phyloP scores from a whole-genome alignment of 192 early-diverging fungal genomes.

The Rhizophagus sp. region DNA sequence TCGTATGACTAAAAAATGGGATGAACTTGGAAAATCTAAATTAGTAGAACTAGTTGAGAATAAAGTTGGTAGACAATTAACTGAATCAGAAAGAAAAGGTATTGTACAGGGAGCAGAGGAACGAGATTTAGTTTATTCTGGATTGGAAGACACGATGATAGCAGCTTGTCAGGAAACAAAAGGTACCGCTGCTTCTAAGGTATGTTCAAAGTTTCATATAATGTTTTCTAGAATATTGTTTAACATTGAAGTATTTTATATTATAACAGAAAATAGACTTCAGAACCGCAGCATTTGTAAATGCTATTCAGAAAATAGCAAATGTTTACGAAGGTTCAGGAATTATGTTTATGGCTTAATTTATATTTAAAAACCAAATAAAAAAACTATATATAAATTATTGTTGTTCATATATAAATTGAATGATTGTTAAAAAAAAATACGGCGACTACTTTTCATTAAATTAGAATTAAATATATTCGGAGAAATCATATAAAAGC shows the following conservation, averaged over 20 bases:
- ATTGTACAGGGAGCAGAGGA: slow-evolving; percentile 83
- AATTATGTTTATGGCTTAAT: slow-evolving; percentile 63
- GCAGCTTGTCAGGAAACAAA: slow-evolving; percentile 74
- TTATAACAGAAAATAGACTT: slow-evolving; percentile 57
- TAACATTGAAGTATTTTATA: neutral
- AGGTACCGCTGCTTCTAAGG: slow-evolving; percentile 61
- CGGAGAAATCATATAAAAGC: neutral
- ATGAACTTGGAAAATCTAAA: slow-evolving; percentile 72
- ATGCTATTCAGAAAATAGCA: slow-evolving; percentile 84
- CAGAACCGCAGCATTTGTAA: slow-evolving; percentile 74
- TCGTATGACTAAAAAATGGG: slow-evolving; percentile 84
- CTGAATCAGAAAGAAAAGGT: slow-evolving; percentile 71
- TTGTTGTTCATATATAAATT: too few relatives aligned
- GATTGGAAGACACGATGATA: slow-evolving; percentile 87
- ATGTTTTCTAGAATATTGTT: neutral
- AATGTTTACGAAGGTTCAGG: slow-evolving; percentile 73
- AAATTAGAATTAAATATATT: too few relatives aligned
- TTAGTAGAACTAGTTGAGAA: slow-evolving; percentile 71
- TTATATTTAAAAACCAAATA: too few relatives aligned
- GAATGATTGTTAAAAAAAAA: too few relatives aligned
- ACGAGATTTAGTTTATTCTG: slow-evolving; percentile 82
- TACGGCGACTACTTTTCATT: too few relatives aligned
- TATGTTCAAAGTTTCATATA: neutral
- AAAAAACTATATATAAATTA: too few relatives aligned
- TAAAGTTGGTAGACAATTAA: slow-evolving; percentile 71